A percentile compares a stretch with the other conserved stretches of the same genome.
Evolutionary conservation across 179 eudicot species (phyloP).

Genomic region (Dionaea muscipula): DNA sequence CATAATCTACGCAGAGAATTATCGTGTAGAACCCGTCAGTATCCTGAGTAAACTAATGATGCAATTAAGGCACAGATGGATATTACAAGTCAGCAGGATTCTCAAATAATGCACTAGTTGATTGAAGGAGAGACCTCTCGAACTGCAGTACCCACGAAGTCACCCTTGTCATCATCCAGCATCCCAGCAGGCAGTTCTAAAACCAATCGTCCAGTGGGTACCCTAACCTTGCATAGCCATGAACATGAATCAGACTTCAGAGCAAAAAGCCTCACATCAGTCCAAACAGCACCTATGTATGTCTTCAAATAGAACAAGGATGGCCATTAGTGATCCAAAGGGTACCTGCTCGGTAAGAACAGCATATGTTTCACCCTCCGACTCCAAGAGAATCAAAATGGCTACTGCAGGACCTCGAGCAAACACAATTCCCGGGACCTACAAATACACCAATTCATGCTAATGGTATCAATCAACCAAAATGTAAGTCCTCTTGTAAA

Average conservation of each 20-base stretch:
- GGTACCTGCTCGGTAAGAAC: conserved; percentile 88
- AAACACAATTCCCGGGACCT: conserved; percentile 98
- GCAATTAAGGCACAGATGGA: background rate
- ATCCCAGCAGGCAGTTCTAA: conserved; percentile 98
- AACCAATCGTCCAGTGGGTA: conserved; percentile 70
- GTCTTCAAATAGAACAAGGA: background rate
- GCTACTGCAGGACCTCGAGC: conserved; percentile 98
- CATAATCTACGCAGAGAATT: too few species aligned
- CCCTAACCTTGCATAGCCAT: conserved; percentile 60
- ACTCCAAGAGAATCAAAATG: conserved; percentile 77
- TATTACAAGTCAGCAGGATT: too few species aligned
- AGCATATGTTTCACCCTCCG: conserved; percentile 78
- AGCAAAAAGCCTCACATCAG: background rate
- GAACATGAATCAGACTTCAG: conserved; percentile 6
- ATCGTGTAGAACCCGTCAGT: too few species aligned
- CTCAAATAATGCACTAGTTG: too few species aligned
- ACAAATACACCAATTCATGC: background rate
- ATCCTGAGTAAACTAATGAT: too few species aligned
- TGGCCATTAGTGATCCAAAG: background rate
- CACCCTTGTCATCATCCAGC: conserved; percentile 88
- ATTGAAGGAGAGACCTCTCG: conserved; percentile 50
- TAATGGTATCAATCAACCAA: too few species aligned
- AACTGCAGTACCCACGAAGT: conserved; percentile 80
- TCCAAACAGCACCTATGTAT: background rate
- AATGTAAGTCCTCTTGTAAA: too few species aligned